A percentile compares a stretch with the other conserved stretches of the same genome.
Evolutionary conservation across 1,284 basidiomycete genomes (phyloP).

Genomic region (Microbotryum intermedium): DNA sequence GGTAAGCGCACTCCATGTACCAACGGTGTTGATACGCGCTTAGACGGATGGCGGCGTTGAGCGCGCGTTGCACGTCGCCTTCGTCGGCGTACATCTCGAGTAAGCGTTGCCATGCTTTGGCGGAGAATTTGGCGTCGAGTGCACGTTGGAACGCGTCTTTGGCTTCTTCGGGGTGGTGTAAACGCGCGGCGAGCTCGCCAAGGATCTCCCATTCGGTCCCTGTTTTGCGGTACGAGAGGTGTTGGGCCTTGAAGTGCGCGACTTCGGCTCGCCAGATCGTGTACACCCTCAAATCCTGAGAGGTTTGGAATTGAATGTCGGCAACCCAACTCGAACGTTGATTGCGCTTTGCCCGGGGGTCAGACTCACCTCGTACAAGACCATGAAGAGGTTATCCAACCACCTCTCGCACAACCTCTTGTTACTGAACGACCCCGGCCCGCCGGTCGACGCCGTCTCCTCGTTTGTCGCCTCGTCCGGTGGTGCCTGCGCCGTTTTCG

Average conservation of each 20-base stretch:
- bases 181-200: slow-evolving; percentile 79
- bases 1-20: slow-evolving; percentile 52
- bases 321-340: neutral
- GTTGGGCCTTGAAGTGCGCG: slow-evolving; percentile 96
- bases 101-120: slow-evolving; percentile 84
- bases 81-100: slow-evolving; percentile 93
- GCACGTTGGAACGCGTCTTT: slow-evolving; percentile 95
- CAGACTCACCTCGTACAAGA: slow-evolving; percentile 74
- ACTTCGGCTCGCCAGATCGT: slow-evolving; percentile 98
- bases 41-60: slow-evolving; percentile 85
- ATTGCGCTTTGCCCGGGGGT: neutral
- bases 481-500: slow-evolving; percentile 35
- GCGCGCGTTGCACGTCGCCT: slow-evolving; percentile 76
- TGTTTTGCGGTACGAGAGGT: slow-evolving; percentile 93
- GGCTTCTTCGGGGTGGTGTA: slow-evolving; percentile 95
- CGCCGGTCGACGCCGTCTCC: slow-evolving; percentile 23
- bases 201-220: slow-evolving; percentile 97
- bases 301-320: too few species aligned
- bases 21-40: slow-evolving; percentile 75
- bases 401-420: slow-evolving; percentile 95
- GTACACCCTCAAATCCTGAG: slow-evolving; percentile 90
- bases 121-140: slow-evolving; percentile 77
- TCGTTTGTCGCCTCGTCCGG: slow-evolving; percentile 22
- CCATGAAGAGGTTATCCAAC: slow-evolving; percentile 98
- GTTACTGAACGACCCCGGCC: slow-evolving; percentile 75